phyloP scores from a whole-genome alignment of 495 filamentous ascomycete genomes.

The Penicillium soppii region DNA sequence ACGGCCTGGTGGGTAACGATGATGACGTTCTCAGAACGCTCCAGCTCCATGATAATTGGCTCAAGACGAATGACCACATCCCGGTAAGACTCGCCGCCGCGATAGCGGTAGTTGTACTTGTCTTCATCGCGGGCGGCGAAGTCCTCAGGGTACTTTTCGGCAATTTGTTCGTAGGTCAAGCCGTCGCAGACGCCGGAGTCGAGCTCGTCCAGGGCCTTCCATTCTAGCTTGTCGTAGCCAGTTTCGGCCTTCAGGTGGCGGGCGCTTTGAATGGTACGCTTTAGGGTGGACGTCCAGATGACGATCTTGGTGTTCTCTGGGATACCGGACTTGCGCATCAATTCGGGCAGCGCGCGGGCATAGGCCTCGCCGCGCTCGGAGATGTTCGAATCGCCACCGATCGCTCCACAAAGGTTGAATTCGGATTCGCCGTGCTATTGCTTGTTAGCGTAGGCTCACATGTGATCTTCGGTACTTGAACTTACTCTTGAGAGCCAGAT shows the following conservation, averaged over 20 bases:
- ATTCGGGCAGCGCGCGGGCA: conserved; percentile 72
- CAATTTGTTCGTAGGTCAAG: conserved; percentile 91
- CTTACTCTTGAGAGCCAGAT: conserved; percentile 95
- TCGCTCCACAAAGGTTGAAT: conserved; percentile 82
- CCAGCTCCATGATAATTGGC: conserved; percentile 99
- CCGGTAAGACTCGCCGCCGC: conserved; percentile 93
- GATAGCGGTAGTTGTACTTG: conserved; percentile 99
- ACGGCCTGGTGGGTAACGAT: conserved; percentile 98
- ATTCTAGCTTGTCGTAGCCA: conserved; percentile 86
- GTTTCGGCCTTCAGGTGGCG: conserved; percentile 64
- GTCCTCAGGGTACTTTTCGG: conserved; percentile 86
- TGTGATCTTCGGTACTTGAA: conserved; percentile 6
- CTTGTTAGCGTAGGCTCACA: neutral
- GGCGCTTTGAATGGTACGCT: conserved; percentile 89
- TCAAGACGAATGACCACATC: conserved; percentile 97
- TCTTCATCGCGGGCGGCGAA: conserved; percentile 93
- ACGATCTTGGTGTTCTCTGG: conserved; percentile 80
- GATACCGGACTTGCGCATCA: conserved; percentile 74
- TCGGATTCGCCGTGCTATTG: conserved; percentile 86
- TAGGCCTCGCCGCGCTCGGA: conserved; percentile 87
- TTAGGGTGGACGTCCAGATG: conserved; percentile 95
- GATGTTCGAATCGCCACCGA: conserved; percentile 87
- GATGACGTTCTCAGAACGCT: conserved; percentile 92
- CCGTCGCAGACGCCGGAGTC: conserved; percentile 96
- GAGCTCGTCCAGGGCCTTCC: conserved; percentile 97